Evolutionary conservation across 2,329 filamentous ascomycete species (phyloP).

Genomic region (Albifimbria verrucaria): DNA sequence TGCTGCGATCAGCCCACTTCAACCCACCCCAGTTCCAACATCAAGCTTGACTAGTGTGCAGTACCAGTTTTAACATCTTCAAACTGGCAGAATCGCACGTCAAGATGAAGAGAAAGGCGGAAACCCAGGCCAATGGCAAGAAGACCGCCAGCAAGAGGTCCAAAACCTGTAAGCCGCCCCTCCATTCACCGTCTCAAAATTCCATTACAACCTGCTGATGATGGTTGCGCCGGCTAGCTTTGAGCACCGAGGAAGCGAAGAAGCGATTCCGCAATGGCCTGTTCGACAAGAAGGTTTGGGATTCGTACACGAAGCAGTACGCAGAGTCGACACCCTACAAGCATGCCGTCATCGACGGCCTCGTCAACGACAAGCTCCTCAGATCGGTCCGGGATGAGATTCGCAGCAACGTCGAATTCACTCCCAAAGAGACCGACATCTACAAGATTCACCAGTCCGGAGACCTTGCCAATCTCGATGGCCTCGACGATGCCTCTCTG

Average conservation of each 20-base stretch:
- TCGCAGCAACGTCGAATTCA: constrained; percentile 87
- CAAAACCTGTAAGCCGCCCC: constrained; percentile 47
- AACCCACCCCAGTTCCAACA: neutral
- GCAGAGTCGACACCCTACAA: constrained; percentile 72
- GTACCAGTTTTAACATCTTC: no score
- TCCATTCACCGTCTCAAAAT: constrained; percentile 1
- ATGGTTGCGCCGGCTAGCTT: constrained; percentile 29
- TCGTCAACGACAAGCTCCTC: constrained; percentile 79
- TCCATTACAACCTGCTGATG: constrained; percentile 10
- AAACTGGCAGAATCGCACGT: neutral
- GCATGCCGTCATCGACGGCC: constrained; percentile 80
- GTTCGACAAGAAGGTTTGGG: constrained; percentile 57
- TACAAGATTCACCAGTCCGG: constrained; percentile 99
- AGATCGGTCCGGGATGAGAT: constrained; percentile 87
- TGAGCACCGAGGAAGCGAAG: constrained; percentile 47
- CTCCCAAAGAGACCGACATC: constrained; percentile 97
- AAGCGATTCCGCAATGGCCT: constrained; percentile 63
- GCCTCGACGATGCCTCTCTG: constrained; percentile 81
- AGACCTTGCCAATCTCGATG: constrained; percentile 94
- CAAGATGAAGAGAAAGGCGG: constrained; percentile 61
- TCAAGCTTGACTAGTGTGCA: neutral
- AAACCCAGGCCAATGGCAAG: constrained; percentile 38
- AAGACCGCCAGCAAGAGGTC: constrained; percentile 51
- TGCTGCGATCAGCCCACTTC: neutral
- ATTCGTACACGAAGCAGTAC: constrained; percentile 60